These are phyloP conservation scores for Blepharisma japonicum DNA, from an alignment of 73 alveolate genomes.

Conservation along the genomic window DNA sequence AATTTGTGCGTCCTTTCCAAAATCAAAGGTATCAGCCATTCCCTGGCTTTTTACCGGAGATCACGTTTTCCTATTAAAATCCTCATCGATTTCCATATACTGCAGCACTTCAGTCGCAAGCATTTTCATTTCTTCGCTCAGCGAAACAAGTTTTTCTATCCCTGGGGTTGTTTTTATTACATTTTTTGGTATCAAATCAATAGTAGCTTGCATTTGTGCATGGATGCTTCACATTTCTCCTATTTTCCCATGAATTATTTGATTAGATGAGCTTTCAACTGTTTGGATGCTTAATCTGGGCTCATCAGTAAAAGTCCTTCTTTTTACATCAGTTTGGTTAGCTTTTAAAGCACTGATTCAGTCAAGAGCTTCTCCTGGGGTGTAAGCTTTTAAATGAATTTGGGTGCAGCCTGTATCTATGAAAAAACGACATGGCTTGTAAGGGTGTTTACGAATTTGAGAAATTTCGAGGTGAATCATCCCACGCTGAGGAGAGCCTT, in stretches of 20 bases:
- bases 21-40: too few relatives aligned
- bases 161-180: slow-evolving; percentile 19
- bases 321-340: too few relatives aligned
- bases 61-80: not conserved
- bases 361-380: slow-evolving; percentile 39
- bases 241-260: not conserved
- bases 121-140: slow-evolving; percentile 14
- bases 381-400: slow-evolving; percentile 38
- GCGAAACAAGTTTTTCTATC: not conserved
- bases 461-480: not conserved
- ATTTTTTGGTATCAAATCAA: not conserved
- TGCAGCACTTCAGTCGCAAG: slow-evolving; percentile 19
- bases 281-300: too few relatives aligned
- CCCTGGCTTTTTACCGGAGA: too few relatives aligned
- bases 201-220: not conserved
- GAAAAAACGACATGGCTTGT: slow-evolving; percentile 46
- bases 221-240: slow-evolving; percentile 17
- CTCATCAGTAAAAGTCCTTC: too few relatives aligned
- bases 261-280: not conserved
- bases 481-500: slow-evolving; percentile 6
- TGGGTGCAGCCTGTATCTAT: slow-evolving; percentile 37
- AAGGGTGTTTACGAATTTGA: not conserved
- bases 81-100: not conserved
- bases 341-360: slow-evolving; percentile 49
- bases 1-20: too few relatives aligned